Base-by-base conservation (phyloP, 2,329 filamentous ascomycete genomes). In the Periconia sp. region DNA sequence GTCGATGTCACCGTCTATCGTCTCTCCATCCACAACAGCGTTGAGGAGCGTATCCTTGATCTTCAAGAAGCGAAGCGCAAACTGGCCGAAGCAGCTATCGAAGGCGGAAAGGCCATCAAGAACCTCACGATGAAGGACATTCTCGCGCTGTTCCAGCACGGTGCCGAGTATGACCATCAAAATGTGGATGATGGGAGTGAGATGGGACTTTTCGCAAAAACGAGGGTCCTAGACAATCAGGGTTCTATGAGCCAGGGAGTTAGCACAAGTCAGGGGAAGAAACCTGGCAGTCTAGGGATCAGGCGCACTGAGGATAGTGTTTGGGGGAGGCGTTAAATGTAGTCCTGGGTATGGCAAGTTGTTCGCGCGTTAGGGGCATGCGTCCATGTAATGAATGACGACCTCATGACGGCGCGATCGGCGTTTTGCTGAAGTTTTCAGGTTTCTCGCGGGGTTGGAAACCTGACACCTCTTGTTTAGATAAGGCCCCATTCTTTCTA, bases 121-220 rank as follows among this genome's bases (percentile, higher is more conserved):
- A 96, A 96, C 74, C 78, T 99, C 36, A 89, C 87, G 34, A 86
- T 97, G 82, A 86, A 91, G 65, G 94, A 99, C 72, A 95, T 99
- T 69, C 80, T 99, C 69, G 86, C 89, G 36, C 79, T 99, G 43
- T 99, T 99, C 75, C 84, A 83, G 50, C 84, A 85, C 21, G 86
- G 89, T 60, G 81, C 80, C 0, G 81, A 84, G 54, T 66, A 70
- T 25, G 73, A 75, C 32, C 71, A 73, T 23, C 72, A 72, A 15
- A 65, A 72, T 36, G 73, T 71, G 18, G 70, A 74, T 28, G 67
- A 63, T 48, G 55, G 48, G 44, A 63, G 28, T 39, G 66, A 58
- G 23, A 43, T 56, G 24, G 56, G 57, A n/a, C 44, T 76, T 33
- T 66, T 72, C 43, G 62, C 67, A 36, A 61, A 54, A 25, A 63